Conservation (phyloP, 1,284 basidiomycete species). For the Phlebopus sp. region DNA sequence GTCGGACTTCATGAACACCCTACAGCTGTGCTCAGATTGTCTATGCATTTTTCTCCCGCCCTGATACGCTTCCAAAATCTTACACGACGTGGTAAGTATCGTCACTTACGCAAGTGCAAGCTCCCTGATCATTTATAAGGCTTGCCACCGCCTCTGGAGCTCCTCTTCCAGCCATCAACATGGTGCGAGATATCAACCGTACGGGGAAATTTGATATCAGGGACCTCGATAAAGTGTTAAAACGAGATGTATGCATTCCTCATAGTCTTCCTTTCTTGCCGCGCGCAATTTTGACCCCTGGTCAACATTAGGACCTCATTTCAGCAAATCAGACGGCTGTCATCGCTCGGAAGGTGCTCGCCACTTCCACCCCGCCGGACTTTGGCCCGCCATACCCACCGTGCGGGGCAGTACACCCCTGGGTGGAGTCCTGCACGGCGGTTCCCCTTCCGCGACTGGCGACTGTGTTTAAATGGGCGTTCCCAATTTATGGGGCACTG, state of each 20-base stretch:
- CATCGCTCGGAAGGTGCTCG: slow-evolving; percentile 33
- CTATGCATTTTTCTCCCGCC: slow-evolving; percentile 79
- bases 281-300: slow-evolving; percentile 11
- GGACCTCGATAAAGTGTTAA: slow-evolving; percentile 55
- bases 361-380: slow-evolving; percentile 32
- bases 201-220: slow-evolving; percentile 53
- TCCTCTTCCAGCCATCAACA: slow-evolving; percentile 54
- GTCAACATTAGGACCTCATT: slow-evolving; percentile 35
- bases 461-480: slow-evolving; percentile 82
- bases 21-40: slow-evolving; percentile 86
- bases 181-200: slow-evolving; percentile 63
- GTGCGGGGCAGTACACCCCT: slow-evolving; percentile 79
- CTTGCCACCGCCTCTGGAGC: slow-evolving; percentile 67
- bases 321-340: slow-evolving; percentile 41
- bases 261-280: slow-evolving; percentile 7
- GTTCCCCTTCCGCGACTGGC: slow-evolving; percentile 77
- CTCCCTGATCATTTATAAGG: slow-evolving; percentile 30
- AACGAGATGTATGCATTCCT: slow-evolving; percentile 42
- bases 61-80: slow-evolving; percentile 78
- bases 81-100: slow-evolving; percentile 69
- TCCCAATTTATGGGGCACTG: slow-evolving; percentile 84
- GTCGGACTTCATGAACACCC: slow-evolving; percentile 2
- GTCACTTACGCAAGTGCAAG: neutral
- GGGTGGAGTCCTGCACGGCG: slow-evolving; percentile 64
- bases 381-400: slow-evolving; percentile 60